Evolutionary conservation across 306 rosid species (phyloP).

Genomic region (Vigna reflexopilosa): DNA sequence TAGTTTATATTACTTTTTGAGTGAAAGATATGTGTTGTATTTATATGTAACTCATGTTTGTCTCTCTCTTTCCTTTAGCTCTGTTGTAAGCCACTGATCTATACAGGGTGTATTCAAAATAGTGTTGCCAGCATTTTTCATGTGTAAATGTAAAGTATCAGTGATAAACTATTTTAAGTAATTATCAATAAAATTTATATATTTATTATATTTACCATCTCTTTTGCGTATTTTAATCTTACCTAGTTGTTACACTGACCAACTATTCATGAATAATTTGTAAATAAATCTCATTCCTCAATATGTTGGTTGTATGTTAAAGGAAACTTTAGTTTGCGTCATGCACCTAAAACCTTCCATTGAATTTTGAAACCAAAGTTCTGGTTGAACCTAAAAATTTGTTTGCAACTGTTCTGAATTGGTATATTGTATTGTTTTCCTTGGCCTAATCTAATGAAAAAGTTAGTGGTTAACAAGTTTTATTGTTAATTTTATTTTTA

Average conservation of each 20-base stretch:
- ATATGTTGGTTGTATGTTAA: neutral
- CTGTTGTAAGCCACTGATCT: too few relatives aligned
- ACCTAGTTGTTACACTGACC: neutral
- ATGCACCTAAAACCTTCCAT: neutral
- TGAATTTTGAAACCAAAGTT: neutral
- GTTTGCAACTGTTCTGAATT: neutral
- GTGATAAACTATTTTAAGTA: neutral
- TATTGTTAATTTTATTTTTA: neutral
- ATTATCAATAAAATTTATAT: neutral
- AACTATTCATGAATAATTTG: neutral
- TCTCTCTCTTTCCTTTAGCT: too few relatives aligned
- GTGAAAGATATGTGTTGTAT: too few relatives aligned
- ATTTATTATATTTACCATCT: neutral
- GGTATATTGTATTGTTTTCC: neutral
- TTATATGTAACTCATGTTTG: too few relatives aligned
- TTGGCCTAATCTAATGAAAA: neutral
- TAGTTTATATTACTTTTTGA: too few relatives aligned
- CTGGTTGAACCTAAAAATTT: neutral
- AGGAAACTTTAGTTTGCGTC: neutral
- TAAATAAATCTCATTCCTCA: neutral
- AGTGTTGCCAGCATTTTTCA: too few relatives aligned
- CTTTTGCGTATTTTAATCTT: neutral
- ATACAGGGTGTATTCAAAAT: too few relatives aligned
- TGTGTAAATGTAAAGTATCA: too few relatives aligned
- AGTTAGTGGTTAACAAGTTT: neutral